A percentile compares a stretch with the other conserved stretches of the same genome.
These are phyloP conservation scores for Setaria viridis DNA, from an alignment of 202 grass and related monocot genomes.

Conservation along the genomic window DNA sequence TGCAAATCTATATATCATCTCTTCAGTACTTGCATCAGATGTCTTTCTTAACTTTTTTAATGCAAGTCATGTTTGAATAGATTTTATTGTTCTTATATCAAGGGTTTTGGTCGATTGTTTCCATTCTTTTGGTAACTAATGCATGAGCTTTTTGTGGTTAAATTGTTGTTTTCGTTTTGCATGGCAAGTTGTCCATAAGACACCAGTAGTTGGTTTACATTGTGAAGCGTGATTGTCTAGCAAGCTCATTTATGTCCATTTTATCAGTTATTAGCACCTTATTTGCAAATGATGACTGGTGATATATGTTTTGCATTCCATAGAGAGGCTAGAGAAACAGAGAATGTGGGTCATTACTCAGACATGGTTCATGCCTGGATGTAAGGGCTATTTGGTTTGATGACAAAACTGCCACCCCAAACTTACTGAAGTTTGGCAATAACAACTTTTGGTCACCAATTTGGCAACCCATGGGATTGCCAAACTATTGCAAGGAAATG, in stretches of 20 bases:
- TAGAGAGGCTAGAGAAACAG: slow-evolving; percentile 21
- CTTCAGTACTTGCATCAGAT: slow-evolving; percentile 31
- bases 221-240: background rate
- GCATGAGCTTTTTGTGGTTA: background rate
- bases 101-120: slow-evolving; percentile 14
- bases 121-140: slow-evolving; percentile 1
- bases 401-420: background rate
- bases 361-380: slow-evolving; percentile 14
- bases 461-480: background rate
- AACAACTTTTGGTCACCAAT: background rate
- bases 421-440: background rate
- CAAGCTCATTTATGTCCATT: background rate
- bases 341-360: slow-evolving; percentile 2
- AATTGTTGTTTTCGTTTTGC: background rate
- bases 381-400: background rate
- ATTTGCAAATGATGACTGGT: background rate
- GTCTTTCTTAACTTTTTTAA: background rate
- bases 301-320: slow-evolving; percentile 15
- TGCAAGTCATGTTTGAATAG: background rate
- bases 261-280: slow-evolving; percentile 23
- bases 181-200: background rate
- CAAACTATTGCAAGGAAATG: background rate
- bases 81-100: slow-evolving; percentile 4
- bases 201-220: background rate
- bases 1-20: slow-evolving; percentile 9